These are phyloP conservation scores for Linnemannia schmuckeri DNA, from an alignment of 192 early-diverging fungal genomes.

Conservation along the genomic window DNA sequence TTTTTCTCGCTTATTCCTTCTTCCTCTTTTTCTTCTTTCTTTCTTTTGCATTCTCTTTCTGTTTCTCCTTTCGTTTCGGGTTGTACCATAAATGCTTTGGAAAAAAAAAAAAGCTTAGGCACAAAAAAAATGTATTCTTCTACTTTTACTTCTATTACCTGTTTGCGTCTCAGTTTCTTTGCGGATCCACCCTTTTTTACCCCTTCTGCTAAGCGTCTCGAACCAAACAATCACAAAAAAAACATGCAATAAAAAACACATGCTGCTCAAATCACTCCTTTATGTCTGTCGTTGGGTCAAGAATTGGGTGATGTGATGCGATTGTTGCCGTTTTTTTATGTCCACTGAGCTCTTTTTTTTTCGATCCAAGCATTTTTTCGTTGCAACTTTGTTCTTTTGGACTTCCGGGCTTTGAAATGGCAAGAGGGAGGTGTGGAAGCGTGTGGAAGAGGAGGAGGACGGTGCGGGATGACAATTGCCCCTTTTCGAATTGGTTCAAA, in stretches of 20 bases:
- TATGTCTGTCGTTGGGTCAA: background rate
- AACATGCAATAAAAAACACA: background rate
- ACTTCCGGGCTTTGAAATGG: no score
- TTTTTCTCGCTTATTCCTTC: constrained; percentile 2
- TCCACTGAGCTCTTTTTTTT: no score
- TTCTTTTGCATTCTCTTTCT: background rate
- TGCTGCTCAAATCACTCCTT: background rate
- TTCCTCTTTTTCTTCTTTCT: background rate
- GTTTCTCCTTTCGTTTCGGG: constrained; percentile 10
- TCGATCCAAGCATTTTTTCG: no score
- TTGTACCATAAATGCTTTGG: constrained; percentile 6
- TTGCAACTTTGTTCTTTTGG: no score
- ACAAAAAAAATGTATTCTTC: background rate
- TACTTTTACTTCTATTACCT: background rate
- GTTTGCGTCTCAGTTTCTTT: background rate
- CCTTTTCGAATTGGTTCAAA: no score
- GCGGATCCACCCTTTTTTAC: background rate
- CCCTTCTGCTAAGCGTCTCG: background rate
- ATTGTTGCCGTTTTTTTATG: background rate
- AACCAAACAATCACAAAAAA: background rate
- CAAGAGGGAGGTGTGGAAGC: no score
- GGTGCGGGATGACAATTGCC: no score
- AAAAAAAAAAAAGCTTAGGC: background rate
- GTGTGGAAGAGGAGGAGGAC: no score
- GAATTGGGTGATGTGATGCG: background rate